Percentiles rank a stretch among this genome's conserved stretches.
Evolutionary conservation across 1,284 basidiomycete species (phyloP).

Genomic region (Golubevia sp.): DNA sequence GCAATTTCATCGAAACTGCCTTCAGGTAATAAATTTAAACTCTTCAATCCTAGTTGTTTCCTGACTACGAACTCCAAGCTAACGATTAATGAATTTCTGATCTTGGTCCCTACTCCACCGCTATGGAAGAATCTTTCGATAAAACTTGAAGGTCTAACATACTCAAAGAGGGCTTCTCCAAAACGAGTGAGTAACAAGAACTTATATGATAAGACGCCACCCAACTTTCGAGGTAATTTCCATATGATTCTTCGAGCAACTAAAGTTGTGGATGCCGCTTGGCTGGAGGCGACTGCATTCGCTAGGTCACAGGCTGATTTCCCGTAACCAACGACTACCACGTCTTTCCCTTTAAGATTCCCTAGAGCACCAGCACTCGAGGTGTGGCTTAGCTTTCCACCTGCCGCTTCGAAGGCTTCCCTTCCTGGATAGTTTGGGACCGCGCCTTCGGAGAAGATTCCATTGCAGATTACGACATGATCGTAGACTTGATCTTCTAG

Average conservation of each 20-base stretch:
- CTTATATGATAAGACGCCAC: conserved; percentile 39
- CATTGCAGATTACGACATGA: conserved; percentile 35
- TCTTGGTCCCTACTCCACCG: conserved; percentile 13
- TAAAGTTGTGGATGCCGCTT: conserved; percentile 23
- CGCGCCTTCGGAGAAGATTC: conserved; percentile 31
- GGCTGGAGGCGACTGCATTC: conserved; percentile 26
- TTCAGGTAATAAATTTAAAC: conserved; percentile 24
- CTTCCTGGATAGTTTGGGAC: conserved; percentile 34
- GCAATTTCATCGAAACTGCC: conserved; percentile 43
- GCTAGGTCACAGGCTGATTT: conserved; percentile 45
- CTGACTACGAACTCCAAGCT: conserved; percentile 27
- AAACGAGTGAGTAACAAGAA: conserved; percentile 36
- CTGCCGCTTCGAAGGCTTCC: conserved; percentile 22
- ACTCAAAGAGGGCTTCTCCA: conserved; percentile 40
- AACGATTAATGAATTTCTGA: conserved; percentile 36
- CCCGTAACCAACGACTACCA: conserved; percentile 43
- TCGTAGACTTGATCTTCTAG: not conserved
- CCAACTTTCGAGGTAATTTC: conserved; percentile 35
- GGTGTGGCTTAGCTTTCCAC: conserved; percentile 36
- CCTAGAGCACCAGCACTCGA: conserved; percentile 18
- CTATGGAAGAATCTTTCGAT: conserved; percentile 28
- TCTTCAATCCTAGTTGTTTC: conserved; percentile 26
- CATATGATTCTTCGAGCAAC: conserved; percentile 43
- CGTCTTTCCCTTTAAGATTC: conserved; percentile 24
- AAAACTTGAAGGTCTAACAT: conserved; percentile 25